Conservation (phyloP, 2,329 filamentous ascomycete species). For the Geosmithia flava region DNA sequence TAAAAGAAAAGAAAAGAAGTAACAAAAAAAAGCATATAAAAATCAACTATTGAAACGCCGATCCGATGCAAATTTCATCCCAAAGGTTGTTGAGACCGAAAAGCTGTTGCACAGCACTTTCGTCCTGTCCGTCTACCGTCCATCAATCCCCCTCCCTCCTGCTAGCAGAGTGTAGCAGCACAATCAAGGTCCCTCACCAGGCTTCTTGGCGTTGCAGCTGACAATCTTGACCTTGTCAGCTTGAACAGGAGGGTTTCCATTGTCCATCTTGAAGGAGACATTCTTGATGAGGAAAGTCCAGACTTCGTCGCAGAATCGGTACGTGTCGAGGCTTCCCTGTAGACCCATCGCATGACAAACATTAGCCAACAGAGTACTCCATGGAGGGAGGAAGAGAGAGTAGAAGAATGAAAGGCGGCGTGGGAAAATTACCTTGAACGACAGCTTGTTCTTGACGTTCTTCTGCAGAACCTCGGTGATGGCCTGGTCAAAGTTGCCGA, state of each 20-base stretch:
- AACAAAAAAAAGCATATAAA: background rate
- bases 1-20: background rate
- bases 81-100: background rate
- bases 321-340: conserved; percentile 92
- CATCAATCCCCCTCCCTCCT: background rate
- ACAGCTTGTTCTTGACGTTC: conserved; percentile 80
- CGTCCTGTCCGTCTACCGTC: background rate
- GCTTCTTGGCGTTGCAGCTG: conserved; percentile 82
- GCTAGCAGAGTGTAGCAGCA: background rate
- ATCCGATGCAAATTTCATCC: background rate
- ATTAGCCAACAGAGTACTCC: background rate
- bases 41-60: background rate
- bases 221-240: conserved; percentile 98
- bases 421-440: conserved; percentile 82
- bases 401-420: background rate
- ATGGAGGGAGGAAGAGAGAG: background rate
- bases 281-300: conserved; percentile 99
- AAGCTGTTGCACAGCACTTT: background rate
- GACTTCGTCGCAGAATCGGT: conserved; percentile 98
- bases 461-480: conserved; percentile 87
- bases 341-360: background rate
- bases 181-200: conserved; percentile 20
- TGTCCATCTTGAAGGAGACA: conserved; percentile 96
- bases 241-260: conserved; percentile 54
- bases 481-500: conserved; percentile 87